Evolutionary conservation across 75 land plant species (phyloP).

Genomic region (Adiantum capillusveneris): DNA sequence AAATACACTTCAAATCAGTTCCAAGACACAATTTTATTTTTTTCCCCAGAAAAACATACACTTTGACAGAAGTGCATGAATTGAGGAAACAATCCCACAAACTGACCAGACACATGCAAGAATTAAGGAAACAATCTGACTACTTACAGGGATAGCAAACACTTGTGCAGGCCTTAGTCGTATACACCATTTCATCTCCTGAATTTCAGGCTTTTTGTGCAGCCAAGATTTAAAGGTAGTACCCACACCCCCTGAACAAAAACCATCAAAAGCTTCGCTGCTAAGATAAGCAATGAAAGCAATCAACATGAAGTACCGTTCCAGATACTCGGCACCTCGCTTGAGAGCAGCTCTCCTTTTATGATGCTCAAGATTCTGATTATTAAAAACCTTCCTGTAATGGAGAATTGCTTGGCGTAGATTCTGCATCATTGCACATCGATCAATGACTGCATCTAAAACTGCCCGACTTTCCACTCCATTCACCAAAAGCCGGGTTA

Average conservation of each 20-base stretch:
- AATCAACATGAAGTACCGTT: slow-evolving; percentile 87
- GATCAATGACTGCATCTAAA: slow-evolving; percentile 86
- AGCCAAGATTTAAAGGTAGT: slow-evolving; percentile 82
- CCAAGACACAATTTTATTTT: no score
- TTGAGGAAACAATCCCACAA: no score
- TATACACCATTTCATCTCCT: slow-evolving; percentile 98
- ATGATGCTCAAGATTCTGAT: slow-evolving; percentile 81
- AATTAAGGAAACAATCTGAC: no score
- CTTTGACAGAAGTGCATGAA: no score
- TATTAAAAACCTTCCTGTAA: slow-evolving; percentile 81
- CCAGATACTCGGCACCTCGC: slow-evolving; percentile 95
- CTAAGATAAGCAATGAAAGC: slow-evolving; percentile 93
- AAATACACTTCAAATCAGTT: no score
- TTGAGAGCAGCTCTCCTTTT: slow-evolving; percentile 76
- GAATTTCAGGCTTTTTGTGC: slow-evolving; percentile 75
- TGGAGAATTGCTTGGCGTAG: slow-evolving; percentile 86
- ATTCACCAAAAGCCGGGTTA: slow-evolving; percentile 82
- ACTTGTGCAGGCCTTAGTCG: slow-evolving; percentile 82
- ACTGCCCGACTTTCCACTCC: slow-evolving; percentile 79
- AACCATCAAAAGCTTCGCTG: slow-evolving; percentile 91
- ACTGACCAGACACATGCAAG: no score
- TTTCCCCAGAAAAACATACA: no score
- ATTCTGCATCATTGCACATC: slow-evolving; percentile 94
- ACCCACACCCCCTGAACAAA: slow-evolving; percentile 58
- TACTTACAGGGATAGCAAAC: slow-evolving; percentile 68